These are phyloP conservation scores for Nemania sp. DNA, from an alignment of 2,329 filamentous ascomycete genomes.

Conservation along the genomic window DNA sequence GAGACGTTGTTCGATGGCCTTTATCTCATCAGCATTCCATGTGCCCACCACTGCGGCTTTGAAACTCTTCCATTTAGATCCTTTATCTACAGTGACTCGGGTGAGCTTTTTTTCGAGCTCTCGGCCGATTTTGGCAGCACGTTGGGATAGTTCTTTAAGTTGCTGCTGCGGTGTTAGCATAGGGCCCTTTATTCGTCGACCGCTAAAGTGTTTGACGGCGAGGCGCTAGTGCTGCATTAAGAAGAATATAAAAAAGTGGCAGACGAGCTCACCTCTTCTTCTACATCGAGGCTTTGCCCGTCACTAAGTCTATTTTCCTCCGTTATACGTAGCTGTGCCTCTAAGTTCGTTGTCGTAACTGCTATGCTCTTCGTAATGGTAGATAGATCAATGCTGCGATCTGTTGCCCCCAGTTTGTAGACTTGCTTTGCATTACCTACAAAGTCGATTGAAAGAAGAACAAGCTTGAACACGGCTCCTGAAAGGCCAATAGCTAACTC, in stretches of 20 bases:
- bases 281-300: too few species aligned
- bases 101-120: slow-evolving; percentile 35
- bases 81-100: slow-evolving; percentile 28
- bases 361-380: slow-evolving; percentile 37
- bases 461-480: slow-evolving; percentile 39
- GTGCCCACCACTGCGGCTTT: slow-evolving; percentile 31
- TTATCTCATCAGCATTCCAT: slow-evolving; percentile 41
- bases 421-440: slow-evolving; percentile 37
- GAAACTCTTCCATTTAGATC: slow-evolving; percentile 40
- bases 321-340: slow-evolving; percentile 29
- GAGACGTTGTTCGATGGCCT: slow-evolving; percentile 38
- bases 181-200: too few species aligned
- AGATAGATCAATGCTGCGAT: slow-evolving; percentile 29
- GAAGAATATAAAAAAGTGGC: too few species aligned
- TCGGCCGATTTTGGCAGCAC: slow-evolving; percentile 40
- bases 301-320: too few species aligned
- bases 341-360: slow-evolving; percentile 34
- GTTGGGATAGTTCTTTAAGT: slow-evolving; percentile 34
- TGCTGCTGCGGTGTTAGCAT: slow-evolving; percentile 21
- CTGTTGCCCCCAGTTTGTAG: slow-evolving; percentile 40
- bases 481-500: slow-evolving; percentile 39
- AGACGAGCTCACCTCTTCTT: too few species aligned
- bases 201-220: too few species aligned
- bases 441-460: slow-evolving; percentile 36
- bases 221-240: too few species aligned